Evolutionary conservation across 75 land plant species (phyloP), one percentile per base, ranked within the genome.

Genomic region (Larix kaempferi): DNA sequence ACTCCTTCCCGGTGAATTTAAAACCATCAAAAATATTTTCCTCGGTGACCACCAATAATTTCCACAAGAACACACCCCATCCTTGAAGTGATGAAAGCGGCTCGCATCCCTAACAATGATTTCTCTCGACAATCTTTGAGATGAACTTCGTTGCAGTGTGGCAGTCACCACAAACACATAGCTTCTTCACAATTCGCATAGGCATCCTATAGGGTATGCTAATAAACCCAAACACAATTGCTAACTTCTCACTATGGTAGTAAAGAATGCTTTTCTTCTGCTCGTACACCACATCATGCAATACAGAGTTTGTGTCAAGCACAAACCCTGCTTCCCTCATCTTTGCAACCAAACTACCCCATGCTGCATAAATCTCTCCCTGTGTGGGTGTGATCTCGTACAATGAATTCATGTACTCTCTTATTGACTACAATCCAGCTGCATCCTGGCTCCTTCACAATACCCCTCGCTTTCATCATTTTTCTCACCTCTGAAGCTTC

Each of bases 391-490:
- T 7, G 2, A 23, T 41, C 73, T 69, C 73, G 39, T 69, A 41
- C 73, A 69, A 41, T 21, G 73, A 69, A 69, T 69, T 69, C 73
- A n/a, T 69, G 73, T 69, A 69, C 7, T 21, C 41, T 69, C 52
- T 69, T 69, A 69, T 69, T 11, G 14, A 69, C 15, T 41, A 39
- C 49, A 69, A 69, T 41, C 73, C 73, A 39, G 39, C 88, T 76
- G 73, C 82, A 72, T 60, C 84, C 89, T 60, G 73, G 64, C 5
- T 77, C 74, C 73, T 85, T 85, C 52, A 22, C 22, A 71, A 82
- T n/a, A n/a, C 77, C 65, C 75, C 61, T 78, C 16, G 71, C 80
- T 59, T 76, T 57, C 54, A 82, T 55, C 27, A 67, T 26, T 15
- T 56, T 69, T 59, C 86, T 81, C 23, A 78, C 10, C 23, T 75